Base-by-base conservation (phyloP, 257 asterid genomes). In the Petrea volubilis region DNA sequence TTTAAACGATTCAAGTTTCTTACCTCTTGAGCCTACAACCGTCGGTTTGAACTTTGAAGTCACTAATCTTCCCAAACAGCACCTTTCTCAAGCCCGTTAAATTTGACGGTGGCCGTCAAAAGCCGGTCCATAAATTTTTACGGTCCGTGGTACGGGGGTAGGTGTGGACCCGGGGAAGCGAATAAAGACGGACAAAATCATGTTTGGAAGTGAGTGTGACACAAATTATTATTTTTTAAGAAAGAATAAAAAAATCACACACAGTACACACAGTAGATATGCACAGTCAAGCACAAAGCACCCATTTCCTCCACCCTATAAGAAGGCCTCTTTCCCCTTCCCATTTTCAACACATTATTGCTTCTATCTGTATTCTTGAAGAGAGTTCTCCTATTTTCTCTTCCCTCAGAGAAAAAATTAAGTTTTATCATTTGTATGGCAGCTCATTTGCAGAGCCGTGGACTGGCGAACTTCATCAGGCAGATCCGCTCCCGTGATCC, bases 401-500 rank as follows among this genome's bases (percentile, higher is more conserved):
- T 21, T 50, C 70, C 69, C 52, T 27, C 3, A 11, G 20, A 1
- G 29, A 57, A 43, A 36, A 17, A 14, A 44, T 13, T 1, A 20
- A 51, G 56, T 47, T 20, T 20, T 67, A 2, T 58, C 33, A 67
- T 23, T 83, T 86, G 83, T 76, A 86, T 86, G 91, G 91, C 91
- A 74, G 84, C 84, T 78, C 79, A 79, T 82, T 71, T 83, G 78
- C 85, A 76, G 80, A 58, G 75, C 31, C 78, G 81, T 50, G 66
- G 73, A 77, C 65, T 87, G 75, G 81, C 80, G 67, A 79, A 57
- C 76, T 67, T 87, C 25, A 64, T 77, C 10, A 33, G 74, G 71
- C 81, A 63, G 80, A 79, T 85, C 76, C 76, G 41, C 21, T 67
- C 82, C 24, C 58, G 41, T 24, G 46, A 58, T 33, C 27, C 78